Percentiles rank a stretch among this genome's conserved stretches.
phyloP scores from a whole-genome alignment of 495 filamentous ascomycete species.

The Xanthoparmelia taractica region DNA sequence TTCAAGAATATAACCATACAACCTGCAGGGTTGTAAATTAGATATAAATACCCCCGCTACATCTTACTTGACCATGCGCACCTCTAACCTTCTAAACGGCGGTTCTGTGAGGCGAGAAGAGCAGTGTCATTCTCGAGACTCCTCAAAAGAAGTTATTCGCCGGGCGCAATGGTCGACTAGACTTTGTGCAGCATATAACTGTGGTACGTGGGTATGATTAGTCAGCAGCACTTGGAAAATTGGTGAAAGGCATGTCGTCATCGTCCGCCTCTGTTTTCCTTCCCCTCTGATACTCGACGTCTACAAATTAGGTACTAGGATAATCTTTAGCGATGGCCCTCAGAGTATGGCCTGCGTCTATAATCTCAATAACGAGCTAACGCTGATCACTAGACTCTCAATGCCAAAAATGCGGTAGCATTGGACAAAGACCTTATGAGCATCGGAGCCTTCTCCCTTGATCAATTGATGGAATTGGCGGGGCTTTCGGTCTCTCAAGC shows the following conservation, averaged over 20 bases:
- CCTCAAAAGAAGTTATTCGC: no score
- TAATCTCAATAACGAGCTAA: neutral
- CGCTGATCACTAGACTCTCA: slow-evolving; percentile 57
- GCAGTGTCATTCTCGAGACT: no score
- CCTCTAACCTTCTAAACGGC: no score
- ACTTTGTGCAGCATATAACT: no score
- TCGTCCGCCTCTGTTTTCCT: neutral
- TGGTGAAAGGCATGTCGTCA: slow-evolving; percentile 2
- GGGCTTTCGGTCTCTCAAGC: slow-evolving; percentile 91
- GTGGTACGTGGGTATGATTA: neutral
- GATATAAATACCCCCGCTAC: no score
- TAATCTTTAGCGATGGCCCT: slow-evolving; percentile 1
- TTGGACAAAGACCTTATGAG: slow-evolving; percentile 94
- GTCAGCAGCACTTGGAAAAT: neutral
- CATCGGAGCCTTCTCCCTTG: slow-evolving; percentile 82
- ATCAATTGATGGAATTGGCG: slow-evolving; percentile 96
- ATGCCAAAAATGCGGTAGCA: slow-evolving; percentile 75
- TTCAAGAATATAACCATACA: no score
- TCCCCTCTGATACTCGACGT: neutral
- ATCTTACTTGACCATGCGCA: no score
- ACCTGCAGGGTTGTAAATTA: no score
- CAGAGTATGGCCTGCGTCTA: neutral
- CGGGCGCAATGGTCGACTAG: no score
- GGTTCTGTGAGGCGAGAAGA: no score
- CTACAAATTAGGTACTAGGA: neutral